phyloP scores from a whole-genome alignment of 2,329 filamentous ascomycete genomes.

The Ceratocystis diversiconidia region DNA sequence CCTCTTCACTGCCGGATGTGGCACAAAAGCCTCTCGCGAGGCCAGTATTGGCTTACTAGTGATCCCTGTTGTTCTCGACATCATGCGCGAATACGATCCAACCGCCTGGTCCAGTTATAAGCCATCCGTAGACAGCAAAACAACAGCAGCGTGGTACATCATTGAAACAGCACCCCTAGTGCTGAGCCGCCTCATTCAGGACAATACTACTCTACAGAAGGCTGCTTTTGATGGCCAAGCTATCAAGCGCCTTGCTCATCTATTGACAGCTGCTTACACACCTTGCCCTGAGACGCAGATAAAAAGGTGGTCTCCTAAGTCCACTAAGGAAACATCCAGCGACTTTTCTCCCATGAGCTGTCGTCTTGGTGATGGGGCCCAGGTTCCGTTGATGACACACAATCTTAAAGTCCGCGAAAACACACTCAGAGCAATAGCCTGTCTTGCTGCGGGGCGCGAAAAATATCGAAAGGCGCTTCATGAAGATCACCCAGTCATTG shows the following conservation, averaged over 20 bases:
- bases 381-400: slow-evolving; percentile 47
- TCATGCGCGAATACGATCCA: slow-evolving; percentile 31
- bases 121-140: slow-evolving; percentile 14
- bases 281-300: slow-evolving; percentile 27
- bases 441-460: slow-evolving; percentile 68
- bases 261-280: slow-evolving; percentile 39
- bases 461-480: slow-evolving; percentile 71
- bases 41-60: slow-evolving; percentile 51
- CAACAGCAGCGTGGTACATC: slow-evolving; percentile 34
- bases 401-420: slow-evolving; percentile 63
- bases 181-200: slow-evolving; percentile 63
- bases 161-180: slow-evolving; percentile 60
- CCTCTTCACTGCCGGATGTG: slow-evolving; percentile 53
- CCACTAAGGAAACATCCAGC: slow-evolving; percentile 26
- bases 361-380: slow-evolving; percentile 46
- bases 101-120: neutral
- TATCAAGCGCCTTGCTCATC: slow-evolving; percentile 32
- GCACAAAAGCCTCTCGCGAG: slow-evolving; percentile 46
- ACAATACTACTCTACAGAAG: slow-evolving; percentile 66
- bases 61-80: slow-evolving; percentile 53
- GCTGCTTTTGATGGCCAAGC: slow-evolving; percentile 56
- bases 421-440: slow-evolving; percentile 64
- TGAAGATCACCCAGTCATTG: slow-evolving; percentile 57
- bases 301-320: slow-evolving; percentile 29
- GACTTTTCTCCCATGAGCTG: slow-evolving; percentile 27